Conservation (phyloP, 164 flowering plant species). For the Pachysandra terminalis region DNA sequence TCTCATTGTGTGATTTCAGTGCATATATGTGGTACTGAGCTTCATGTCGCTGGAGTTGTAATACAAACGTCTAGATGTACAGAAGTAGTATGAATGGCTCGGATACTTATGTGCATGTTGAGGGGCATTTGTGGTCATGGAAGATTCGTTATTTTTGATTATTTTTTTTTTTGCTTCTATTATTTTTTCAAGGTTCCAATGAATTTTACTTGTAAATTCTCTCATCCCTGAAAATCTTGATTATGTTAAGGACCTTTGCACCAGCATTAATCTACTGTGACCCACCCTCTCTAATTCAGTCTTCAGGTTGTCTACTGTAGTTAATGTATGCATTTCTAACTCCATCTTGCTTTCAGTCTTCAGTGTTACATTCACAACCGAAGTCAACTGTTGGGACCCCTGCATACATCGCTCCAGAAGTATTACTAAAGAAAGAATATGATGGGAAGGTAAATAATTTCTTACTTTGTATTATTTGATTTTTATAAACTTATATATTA, state of each 20-base stretch:
- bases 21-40: not conserved
- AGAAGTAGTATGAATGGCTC: not conserved
- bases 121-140: not conserved
- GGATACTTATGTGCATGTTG: not conserved
- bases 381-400: conserved; percentile 79
- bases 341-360: conserved; percentile 35
- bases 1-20: not conserved
- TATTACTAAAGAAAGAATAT: conserved; percentile 51
- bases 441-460: conserved; percentile 59
- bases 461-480: too few relatives aligned
- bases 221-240: not conserved
- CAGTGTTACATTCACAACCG: conserved; percentile 73
- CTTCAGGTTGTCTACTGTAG: not conserved
- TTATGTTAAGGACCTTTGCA: not conserved
- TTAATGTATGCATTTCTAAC: not conserved
- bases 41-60: not conserved
- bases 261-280: not conserved
- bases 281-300: too few relatives aligned
- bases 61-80: not conserved
- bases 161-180: not conserved
- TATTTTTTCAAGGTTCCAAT: too few relatives aligned
- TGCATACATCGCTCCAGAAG: conserved; percentile 76
- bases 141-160: not conserved
- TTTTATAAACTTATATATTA: too few relatives aligned
- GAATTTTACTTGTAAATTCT: too few relatives aligned